Conservation (phyloP, 2,329 filamentous ascomycete genomes). For the Elsinoe perseae region DNA sequence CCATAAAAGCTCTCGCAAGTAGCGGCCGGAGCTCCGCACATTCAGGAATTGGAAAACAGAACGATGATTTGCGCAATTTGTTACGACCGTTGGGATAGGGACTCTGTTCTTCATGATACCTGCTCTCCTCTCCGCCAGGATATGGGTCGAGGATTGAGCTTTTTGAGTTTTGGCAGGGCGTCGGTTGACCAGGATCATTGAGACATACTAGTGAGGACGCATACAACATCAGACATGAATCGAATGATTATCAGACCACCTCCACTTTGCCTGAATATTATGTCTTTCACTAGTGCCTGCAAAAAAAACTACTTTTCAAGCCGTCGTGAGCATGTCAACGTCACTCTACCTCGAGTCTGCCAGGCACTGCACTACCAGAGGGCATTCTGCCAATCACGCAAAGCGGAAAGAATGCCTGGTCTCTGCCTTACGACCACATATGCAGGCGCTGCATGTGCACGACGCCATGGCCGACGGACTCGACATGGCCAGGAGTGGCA, state of each 20-base stretch:
- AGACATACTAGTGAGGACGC: background rate
- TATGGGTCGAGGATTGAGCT: conserved; percentile 9
- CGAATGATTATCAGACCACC: background rate
- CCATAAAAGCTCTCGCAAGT: background rate
- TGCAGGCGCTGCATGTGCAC: background rate
- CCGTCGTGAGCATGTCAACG: background rate
- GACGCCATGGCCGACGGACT: background rate
- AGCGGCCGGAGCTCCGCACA: background rate
- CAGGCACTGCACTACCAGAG: background rate
- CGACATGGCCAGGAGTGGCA: background rate
- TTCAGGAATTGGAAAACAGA: background rate
- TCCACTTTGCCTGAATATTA: background rate
- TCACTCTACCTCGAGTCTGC: background rate
- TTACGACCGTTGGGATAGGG: conserved; percentile 1
- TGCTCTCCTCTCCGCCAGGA: conserved; percentile 5
- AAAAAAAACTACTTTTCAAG: background rate
- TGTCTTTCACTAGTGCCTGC: background rate
- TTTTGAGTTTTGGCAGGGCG: background rate
- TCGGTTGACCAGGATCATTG: background rate
- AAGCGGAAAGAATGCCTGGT: background rate
- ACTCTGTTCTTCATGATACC: conserved; percentile 9
- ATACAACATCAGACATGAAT: background rate
- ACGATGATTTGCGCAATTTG: background rate
- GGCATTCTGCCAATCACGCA: background rate
- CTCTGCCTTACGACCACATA: background rate